Conservation (phyloP, 177 flowering plant species). For the Tripterygium wilfordii region DNA sequence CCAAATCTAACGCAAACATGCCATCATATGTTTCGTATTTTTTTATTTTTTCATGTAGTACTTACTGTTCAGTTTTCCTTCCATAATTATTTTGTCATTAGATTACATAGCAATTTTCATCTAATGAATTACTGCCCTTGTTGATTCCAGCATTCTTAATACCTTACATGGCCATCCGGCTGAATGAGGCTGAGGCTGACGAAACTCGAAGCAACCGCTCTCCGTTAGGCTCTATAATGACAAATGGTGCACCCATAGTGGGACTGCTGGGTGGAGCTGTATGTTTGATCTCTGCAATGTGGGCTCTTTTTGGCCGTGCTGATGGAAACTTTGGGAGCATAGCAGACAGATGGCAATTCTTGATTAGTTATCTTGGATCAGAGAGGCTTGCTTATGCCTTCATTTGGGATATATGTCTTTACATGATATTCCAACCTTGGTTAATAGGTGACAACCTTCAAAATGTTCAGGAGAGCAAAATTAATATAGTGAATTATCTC, state of each 20-base stretch:
- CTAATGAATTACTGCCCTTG: no score
- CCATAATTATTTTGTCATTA: no score
- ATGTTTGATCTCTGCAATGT: conserved; percentile 54
- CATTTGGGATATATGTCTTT: conserved; percentile 87
- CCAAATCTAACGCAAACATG: no score
- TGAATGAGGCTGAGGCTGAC: conserved; percentile 43
- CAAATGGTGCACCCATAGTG: conserved; percentile 61
- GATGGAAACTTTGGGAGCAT: conserved; percentile 65
- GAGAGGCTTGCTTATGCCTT: conserved; percentile 95
- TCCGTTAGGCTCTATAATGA: conserved; percentile 56
- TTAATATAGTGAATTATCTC: conserved; percentile 42
- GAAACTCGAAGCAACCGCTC: conserved; percentile 36
- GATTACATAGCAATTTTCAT: no score
- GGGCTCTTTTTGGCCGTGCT: conserved; percentile 72
- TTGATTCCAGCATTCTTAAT: conserved; percentile 66
- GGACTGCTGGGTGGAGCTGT: conserved; percentile 63
- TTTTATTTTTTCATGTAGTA: background rate
- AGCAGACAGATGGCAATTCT: conserved; percentile 62
- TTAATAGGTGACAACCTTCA: conserved; percentile 79
- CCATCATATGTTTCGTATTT: no score
- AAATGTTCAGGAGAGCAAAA: conserved; percentile 49
- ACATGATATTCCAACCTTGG: conserved; percentile 90
- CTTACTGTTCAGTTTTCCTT: no score
- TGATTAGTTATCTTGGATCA: conserved; percentile 60
- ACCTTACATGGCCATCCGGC: conserved; percentile 95